These are phyloP conservation scores for Scheffersomyces stambukii DNA, from an alignment of 1,139 yeast genomes.

Conservation along the genomic window DNA sequence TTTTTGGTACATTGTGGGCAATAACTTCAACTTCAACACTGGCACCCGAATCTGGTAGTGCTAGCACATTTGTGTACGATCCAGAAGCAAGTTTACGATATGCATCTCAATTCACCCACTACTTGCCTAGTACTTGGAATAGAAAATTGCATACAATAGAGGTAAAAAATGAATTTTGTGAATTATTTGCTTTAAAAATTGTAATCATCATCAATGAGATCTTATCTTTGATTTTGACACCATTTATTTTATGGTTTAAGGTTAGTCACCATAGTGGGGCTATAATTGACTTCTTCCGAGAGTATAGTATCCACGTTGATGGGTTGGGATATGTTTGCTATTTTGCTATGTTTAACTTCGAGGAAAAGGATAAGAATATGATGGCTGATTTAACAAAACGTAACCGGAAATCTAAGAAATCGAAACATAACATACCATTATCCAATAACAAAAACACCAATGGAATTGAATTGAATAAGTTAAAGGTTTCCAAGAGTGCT, in stretches of 20 bases:
- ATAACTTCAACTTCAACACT: slow-evolving; percentile 37
- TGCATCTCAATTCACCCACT: slow-evolving; percentile 86
- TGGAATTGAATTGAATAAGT: slow-evolving; percentile 7
- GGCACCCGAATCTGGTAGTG: slow-evolving; percentile 41
- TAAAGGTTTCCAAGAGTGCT: slow-evolving; percentile 8
- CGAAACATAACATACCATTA: slow-evolving; percentile 2
- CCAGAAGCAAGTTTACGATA: slow-evolving; percentile 81
- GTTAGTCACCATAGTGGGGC: slow-evolving; percentile 68
- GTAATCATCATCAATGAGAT: slow-evolving; percentile 74
- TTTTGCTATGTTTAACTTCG: slow-evolving; percentile 86
- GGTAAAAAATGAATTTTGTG: slow-evolving; percentile 79
- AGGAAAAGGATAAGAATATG: slow-evolving; percentile 53
- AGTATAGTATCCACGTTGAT: slow-evolving; percentile 84
- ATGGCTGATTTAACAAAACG: slow-evolving; percentile 30
- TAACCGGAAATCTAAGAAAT: slow-evolving; percentile 16
- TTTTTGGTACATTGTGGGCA: slow-evolving; percentile 83
- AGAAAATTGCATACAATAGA: slow-evolving; percentile 77
- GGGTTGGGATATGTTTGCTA: slow-evolving; percentile 94
- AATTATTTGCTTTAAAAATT: slow-evolving; percentile 69
- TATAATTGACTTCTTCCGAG: slow-evolving; percentile 86
- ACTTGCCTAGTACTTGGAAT: slow-evolving; percentile 83
- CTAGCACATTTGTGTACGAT: slow-evolving; percentile 60
- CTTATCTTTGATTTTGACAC: slow-evolving; percentile 76
- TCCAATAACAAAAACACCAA: slow-evolving; percentile 6
- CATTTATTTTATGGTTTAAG: slow-evolving; percentile 82